Conservation (phyloP, 2,329 filamentous ascomycete genomes). For the Fusarium guadeloupense region DNA sequence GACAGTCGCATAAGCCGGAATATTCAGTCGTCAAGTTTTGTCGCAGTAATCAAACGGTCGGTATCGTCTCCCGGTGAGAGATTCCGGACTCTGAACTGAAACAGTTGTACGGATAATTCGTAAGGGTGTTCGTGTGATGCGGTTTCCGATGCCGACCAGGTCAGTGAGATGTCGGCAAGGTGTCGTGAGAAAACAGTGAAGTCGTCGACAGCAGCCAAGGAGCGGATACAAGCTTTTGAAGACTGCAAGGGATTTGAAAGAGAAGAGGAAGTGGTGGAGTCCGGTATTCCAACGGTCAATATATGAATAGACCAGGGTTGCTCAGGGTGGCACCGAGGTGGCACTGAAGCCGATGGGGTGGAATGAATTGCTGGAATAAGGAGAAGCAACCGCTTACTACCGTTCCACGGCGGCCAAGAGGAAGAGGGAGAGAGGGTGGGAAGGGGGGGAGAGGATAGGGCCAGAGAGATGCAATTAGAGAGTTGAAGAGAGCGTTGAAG, state of each 20-base stretch:
- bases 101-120: background rate
- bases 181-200: background rate
- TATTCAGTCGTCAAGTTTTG: background rate
- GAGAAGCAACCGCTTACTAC: constrained; percentile 10
- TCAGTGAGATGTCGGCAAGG: background rate
- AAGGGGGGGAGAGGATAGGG: background rate
- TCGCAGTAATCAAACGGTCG: too few relatives aligned
- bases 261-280: constrained; percentile 19
- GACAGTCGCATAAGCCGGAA: background rate
- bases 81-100: background rate
- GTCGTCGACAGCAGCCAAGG: background rate
- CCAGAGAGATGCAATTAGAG: background rate
- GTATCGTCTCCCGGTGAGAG: background rate
- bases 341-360: constrained; percentile 22
- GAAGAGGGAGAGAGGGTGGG: background rate
- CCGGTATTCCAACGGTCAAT: constrained; percentile 24
- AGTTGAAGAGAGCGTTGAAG: constrained; percentile 2
- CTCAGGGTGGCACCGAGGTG: constrained; percentile 26
- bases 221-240: background rate
- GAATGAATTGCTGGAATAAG: constrained; percentile 7
- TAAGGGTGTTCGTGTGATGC: background rate
- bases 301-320: constrained; percentile 31
- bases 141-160: background rate
- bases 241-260: constrained; percentile 2
- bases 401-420: constrained; percentile 6